phyloP scores from a whole-genome alignment of 495 filamentous ascomycete species.

The Penicillium daleae region DNA sequence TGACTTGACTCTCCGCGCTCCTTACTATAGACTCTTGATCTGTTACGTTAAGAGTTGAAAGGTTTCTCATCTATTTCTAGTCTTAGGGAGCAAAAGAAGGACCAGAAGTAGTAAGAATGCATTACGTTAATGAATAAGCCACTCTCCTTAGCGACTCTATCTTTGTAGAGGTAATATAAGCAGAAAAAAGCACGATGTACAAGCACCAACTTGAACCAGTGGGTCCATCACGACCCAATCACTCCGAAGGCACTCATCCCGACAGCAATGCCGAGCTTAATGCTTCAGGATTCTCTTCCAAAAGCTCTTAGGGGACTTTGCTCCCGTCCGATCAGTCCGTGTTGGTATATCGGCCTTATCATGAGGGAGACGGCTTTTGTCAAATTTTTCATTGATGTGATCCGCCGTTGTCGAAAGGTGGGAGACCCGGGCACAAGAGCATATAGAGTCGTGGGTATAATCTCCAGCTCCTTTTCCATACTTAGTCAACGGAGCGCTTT shows the following conservation, averaged over 20 bases:
- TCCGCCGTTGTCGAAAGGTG: constrained; percentile 4
- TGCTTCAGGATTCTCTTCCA: not conserved
- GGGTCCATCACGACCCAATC: not conserved
- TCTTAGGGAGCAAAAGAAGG: not conserved
- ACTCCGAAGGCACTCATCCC: not conserved
- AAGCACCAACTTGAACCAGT: not conserved
- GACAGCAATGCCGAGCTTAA: not conserved
- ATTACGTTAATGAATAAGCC: not conserved
- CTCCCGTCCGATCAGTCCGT: not conserved
- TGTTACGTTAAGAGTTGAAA: no score
- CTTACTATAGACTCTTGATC: not conserved
- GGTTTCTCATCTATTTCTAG: not conserved
- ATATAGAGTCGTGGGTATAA: not conserved
- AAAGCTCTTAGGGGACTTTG: not conserved
- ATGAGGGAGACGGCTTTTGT: constrained; percentile 4
- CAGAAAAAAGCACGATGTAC: not conserved
- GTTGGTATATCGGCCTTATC: not conserved
- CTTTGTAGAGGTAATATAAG: not conserved
- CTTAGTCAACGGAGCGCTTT: not conserved
- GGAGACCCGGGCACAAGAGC: not conserved
- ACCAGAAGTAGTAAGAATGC: not conserved
- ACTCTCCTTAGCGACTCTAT: not conserved
- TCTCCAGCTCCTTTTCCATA: not conserved
- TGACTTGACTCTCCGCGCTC: not conserved
- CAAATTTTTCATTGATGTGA: constrained; percentile 10